Evolutionary conservation across 768 basidiomycete genomes (phyloP).

Genomic region (Rhodosporidiobolus odoratus): DNA sequence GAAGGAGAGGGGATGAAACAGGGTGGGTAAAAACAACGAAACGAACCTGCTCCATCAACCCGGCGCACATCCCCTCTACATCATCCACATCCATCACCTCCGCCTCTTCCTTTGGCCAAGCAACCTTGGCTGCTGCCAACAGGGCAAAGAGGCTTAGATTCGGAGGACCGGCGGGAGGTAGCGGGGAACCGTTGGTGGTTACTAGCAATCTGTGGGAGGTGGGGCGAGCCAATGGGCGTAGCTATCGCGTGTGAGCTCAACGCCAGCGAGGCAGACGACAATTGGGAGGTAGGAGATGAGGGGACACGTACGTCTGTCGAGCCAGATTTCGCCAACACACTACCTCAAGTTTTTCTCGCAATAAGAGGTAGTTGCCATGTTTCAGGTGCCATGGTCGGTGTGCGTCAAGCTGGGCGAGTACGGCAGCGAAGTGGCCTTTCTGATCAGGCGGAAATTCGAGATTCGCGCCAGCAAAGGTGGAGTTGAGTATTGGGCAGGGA

Average conservation of each 20-base stretch:
- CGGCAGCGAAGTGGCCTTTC: constrained; percentile 34
- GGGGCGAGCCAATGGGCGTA: background rate
- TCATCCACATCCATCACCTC: constrained; percentile 39
- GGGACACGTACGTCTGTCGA: constrained; percentile 44
- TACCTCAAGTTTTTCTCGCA: constrained; percentile 42
- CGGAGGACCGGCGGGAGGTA: constrained; percentile 32
- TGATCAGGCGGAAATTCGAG: background rate
- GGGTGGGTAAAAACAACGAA: background rate
- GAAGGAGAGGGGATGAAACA: background rate
- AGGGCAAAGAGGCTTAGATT: constrained; percentile 29
- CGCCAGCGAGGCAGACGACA: background rate
- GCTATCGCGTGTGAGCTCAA: too few species aligned
- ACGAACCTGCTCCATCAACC: constrained; percentile 42
- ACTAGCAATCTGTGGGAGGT: constrained; percentile 8
- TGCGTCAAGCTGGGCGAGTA: constrained; percentile 9
- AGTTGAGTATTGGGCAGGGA: background rate
- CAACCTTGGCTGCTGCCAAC: constrained; percentile 25
- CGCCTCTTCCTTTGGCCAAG: constrained; percentile 11
- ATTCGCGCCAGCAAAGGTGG: too few species aligned
- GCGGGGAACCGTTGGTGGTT: constrained; percentile 7
- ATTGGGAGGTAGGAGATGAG: background rate
- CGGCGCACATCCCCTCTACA: constrained; percentile 38
- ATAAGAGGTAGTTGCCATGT: constrained; percentile 38
- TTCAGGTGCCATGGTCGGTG: constrained; percentile 28
- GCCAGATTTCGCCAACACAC: constrained; percentile 42